Base-by-base conservation (phyloP, 257 asterid species). In the Verbascum thapsus region DNA sequence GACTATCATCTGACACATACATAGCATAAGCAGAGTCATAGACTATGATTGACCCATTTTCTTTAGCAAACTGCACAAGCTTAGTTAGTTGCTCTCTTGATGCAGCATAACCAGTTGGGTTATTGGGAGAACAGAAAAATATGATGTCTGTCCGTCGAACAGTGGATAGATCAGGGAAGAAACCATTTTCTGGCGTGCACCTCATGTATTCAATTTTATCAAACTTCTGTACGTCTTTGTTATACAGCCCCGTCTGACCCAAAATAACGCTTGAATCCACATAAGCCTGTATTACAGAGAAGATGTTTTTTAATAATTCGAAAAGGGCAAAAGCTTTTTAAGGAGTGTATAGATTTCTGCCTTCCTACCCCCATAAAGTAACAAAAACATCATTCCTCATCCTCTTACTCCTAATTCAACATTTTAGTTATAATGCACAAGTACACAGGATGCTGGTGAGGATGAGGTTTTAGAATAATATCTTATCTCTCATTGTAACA, bases 11-110 rank as follows among this genome's bases (percentile, higher is more conserved):
- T 6, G 97, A 83, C 60, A 89, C 87, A 35, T 94, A 94, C 99
- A 87, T 82, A 12, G 97, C 97, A 79, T 94, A 94, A n/a, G 97
- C 97, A 56, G 99, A 92, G 81, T 92, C 99, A 67, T 83, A 90
- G 66, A 90, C 86, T 42, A 92, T 78, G 78, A 92, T 87, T 9
- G 99, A 92, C 17, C 97, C 99, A 73, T 92, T 92, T 62, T 82
- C 77, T 79, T 87, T 89, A 40, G 99, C 99, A 55, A 87, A 90
- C 61, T 81, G 80, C 42, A 90, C 99, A 72, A 94, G 85, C 67
- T 67, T 80, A 66, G 96, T 85, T 54, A 94, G 85, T 66, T 94
- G 95, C 61, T 90, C 96, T 79, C 96, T 74, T 55, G 97, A 85
- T 66, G 97, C 97, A 74, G 92, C 83, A 57, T 81, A 77, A 74